Conservation (phyloP, 2,329 filamentous ascomycete genomes). For the Coniochaeta hoffmannii region DNA sequence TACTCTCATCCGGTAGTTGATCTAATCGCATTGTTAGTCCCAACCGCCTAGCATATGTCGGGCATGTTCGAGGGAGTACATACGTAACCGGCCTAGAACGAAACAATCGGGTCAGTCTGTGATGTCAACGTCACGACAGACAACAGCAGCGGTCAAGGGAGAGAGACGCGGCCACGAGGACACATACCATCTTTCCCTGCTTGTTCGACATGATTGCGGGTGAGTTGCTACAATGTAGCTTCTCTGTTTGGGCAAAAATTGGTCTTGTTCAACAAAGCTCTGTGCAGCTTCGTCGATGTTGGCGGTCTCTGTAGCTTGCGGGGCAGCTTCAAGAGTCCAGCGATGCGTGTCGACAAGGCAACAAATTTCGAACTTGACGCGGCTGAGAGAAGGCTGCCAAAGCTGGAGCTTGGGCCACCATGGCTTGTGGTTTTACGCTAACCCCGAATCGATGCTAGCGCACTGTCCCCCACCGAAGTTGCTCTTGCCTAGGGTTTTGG, state of each 20-base stretch:
- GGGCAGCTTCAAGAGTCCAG: constrained; percentile 35
- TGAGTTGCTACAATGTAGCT: constrained; percentile 34
- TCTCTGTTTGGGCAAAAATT: constrained; percentile 37
- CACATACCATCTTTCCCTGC: constrained; percentile 98
- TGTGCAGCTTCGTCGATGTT: constrained; percentile 25
- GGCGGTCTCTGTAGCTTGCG: constrained; percentile 26
- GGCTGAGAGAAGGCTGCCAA: constrained; percentile 21
- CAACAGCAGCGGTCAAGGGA: constrained; percentile 22
- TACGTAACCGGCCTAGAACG: constrained; percentile 64
- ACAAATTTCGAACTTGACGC: constrained; percentile 1
- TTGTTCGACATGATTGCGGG: constrained; percentile 69
- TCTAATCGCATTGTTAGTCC: constrained; percentile 44
- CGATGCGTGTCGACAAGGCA: constrained; percentile 24
- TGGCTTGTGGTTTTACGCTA: background rate
- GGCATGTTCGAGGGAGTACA: constrained; percentile 26
- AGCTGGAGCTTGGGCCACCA: constrained; percentile 3
- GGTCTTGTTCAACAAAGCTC: constrained; percentile 26
- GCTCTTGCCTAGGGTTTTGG: constrained; percentile 5
- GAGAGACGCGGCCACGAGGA: background rate
- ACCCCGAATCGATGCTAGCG: background rate
- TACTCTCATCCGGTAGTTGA: constrained; percentile 99
- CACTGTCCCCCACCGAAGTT: constrained; percentile 17
- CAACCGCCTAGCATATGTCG: background rate
- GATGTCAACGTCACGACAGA: constrained; percentile 42
- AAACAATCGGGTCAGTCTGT: constrained; percentile 50